These are phyloP conservation scores for Ogataea parapolymorpha DNA, from an alignment of 805 yeast genomes.

Conservation along the genomic window DNA sequence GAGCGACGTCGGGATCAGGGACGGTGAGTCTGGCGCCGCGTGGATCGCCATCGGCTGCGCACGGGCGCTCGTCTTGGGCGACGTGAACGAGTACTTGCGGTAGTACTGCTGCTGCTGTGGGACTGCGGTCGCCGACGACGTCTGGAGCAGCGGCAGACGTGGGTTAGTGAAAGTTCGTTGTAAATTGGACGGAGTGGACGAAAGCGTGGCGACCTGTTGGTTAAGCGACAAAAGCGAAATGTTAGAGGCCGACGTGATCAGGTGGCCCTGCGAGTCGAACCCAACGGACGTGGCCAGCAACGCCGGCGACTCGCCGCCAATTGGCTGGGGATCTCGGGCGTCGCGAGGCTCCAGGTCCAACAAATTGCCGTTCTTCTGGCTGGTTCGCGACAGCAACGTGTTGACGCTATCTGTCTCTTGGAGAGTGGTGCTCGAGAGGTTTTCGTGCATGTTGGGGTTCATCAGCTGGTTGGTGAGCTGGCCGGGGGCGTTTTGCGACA, in stretches of 20 bases:
- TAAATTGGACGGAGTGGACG: conserved; percentile 15
- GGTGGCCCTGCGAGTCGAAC: conserved; percentile 29
- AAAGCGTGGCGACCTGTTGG: conserved; percentile 18
- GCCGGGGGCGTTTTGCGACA: conserved; percentile 1
- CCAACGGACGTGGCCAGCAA: conserved; percentile 36
- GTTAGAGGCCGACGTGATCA: conserved; percentile 36
- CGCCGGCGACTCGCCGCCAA: conserved; percentile 28
- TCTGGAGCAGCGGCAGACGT: conserved; percentile 15
- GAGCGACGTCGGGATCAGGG: conserved; percentile 47
- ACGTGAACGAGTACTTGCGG: conserved; percentile 20
- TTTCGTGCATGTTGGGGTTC: conserved; percentile 3
- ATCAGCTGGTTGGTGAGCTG: not conserved
- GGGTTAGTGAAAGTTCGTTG: conserved; percentile 20
- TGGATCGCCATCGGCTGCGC: conserved; percentile 10
- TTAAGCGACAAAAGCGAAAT: conserved; percentile 35
- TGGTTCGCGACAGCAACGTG: conserved; percentile 10
- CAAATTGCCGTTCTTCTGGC: conserved; percentile 5
- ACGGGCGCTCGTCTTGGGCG: conserved; percentile 12
- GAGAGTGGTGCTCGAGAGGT: conserved; percentile 1
- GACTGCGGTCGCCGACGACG: conserved; percentile 9
- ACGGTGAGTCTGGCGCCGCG: conserved; percentile 48
- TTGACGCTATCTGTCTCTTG: conserved; percentile 14
- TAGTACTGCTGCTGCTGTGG: conserved; percentile 11
- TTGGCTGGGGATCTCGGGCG: not conserved
- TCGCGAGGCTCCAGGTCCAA: conserved; percentile 11